phyloP scores from a whole-genome alignment of 495 filamentous ascomycete species.

The Aspergillus ostianus region DNA sequence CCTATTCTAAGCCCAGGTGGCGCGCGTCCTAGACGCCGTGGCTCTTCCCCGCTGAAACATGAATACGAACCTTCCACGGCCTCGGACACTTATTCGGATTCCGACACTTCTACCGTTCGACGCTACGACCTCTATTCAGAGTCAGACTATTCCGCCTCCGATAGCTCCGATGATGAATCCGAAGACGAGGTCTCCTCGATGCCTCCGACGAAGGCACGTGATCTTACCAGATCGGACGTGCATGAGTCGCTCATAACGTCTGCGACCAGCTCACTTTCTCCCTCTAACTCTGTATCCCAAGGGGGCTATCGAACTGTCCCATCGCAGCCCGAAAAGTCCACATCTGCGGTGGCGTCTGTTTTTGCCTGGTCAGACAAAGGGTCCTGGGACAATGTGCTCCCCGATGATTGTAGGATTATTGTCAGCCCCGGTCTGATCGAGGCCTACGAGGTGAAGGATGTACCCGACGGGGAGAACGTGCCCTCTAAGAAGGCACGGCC shows the following conservation, averaged over 20 bases:
- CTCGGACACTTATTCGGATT: constrained; percentile 55
- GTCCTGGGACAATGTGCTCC: constrained; percentile 74
- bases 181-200: constrained; percentile 43
- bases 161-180: constrained; percentile 56
- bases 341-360: constrained; percentile 71
- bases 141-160: constrained; percentile 40
- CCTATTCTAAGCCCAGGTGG: constrained; percentile 47
- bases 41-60: constrained; percentile 94
- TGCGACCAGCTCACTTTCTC: constrained; percentile 56
- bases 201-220: constrained; percentile 27
- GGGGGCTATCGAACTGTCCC: constrained; percentile 58
- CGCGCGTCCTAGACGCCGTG: constrained; percentile 59
- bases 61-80: constrained; percentile 93
- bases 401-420: constrained; percentile 73
- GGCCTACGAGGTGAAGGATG: constrained; percentile 64
- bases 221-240: constrained; percentile 20
- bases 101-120: constrained; percentile 51
- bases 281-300: constrained; percentile 77
- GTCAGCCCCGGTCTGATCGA: constrained; percentile 85
- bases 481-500: constrained; percentile 51
- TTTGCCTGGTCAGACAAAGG: constrained; percentile 84
- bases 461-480: constrained; percentile 21
- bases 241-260: constrained; percentile 36
- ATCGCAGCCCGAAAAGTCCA: constrained; percentile 50
- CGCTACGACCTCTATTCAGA: constrained; percentile 48